Evolutionary conservation across 2,329 filamentous ascomycete genomes (phyloP), one percentile per base, ranked within the genome.

Genomic region (Penicillium glabrum): DNA sequence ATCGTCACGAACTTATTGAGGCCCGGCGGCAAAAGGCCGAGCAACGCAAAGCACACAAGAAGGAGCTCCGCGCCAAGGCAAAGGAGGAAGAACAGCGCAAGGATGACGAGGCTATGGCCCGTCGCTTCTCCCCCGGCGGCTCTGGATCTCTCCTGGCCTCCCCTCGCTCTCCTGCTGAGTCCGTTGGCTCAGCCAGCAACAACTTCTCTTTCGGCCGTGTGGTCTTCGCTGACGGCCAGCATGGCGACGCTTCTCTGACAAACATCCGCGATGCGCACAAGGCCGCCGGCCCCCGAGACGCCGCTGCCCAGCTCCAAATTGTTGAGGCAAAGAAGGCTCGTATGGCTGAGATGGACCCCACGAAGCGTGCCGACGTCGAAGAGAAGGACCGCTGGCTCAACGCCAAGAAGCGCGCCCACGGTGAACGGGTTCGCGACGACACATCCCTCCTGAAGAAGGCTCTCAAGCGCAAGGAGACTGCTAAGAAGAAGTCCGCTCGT

Each of bases 331-430:
- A 96, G 76, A 89, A 93, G 77, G 86, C 88, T 67, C 88, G 92
- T 27, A 79, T 98, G 29, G 83, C 87, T 45, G 83, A 80, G 27
- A 84, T 96, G 69, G 89, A 93, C 66, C 85, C 88, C 1, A 84
- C 86, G 63, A 96, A 96, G 78, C 89, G 89, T 54, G 87, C 87
- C 60, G 90, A 96, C 58, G 88, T 98, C 45, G 87, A 92, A 59
- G 91, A 97, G 75, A 98, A 98, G 80, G 93, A 99, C 68, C 81
- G 88, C 56, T 99, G 95, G 95, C 81, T 97, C 57, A 93, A 90
- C 47, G 95, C 95, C 2, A 89, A 93, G 75, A 91, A 91, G 75
- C 87, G 89, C 24, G 91, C 89, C 1, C 90, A 96, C 72, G 95
- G 95, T 48, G 93, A 96, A 70, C 90, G 91, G 71, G 88, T 97